Evolutionary conservation across 176 grass and related monocot species (phyloP).

Genomic region (Phyllostachys edulis): DNA sequence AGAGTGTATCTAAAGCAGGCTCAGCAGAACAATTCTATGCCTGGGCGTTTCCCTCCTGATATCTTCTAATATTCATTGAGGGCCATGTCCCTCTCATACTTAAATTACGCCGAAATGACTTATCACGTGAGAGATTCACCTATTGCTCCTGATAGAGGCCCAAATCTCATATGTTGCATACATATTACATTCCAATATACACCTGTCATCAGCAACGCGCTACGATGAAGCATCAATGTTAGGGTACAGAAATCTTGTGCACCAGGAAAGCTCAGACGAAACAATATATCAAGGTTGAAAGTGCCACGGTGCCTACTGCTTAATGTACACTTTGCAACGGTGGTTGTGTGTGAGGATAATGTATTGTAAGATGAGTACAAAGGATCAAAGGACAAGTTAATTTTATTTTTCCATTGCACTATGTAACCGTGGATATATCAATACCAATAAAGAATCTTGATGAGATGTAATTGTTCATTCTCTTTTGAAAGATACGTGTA

Average conservation of each 20-base stretch:
- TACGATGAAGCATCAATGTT: neutral
- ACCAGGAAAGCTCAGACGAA: neutral
- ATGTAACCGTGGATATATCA: neutral
- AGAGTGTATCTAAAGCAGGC: conserved; percentile 63
- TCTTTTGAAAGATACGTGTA: neutral
- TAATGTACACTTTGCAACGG: neutral
- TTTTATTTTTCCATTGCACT: neutral
- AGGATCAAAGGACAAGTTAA: neutral
- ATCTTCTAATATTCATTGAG: conserved; percentile 41
- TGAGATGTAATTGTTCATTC: neutral
- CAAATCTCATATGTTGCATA: neutral
- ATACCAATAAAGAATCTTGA: neutral
- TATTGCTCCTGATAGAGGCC: neutral
- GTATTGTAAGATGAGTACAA: neutral
- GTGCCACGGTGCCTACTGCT: neutral
- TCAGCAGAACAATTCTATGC: conserved; percentile 54
- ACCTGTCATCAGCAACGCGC: neutral
- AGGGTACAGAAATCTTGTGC: neutral
- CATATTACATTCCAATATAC: neutral
- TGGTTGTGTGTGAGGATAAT: neutral
- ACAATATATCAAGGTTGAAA: neutral
- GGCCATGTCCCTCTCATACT: neutral
- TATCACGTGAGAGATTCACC: neutral
- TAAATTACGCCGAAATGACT: neutral
- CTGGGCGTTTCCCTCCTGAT: conserved; percentile 55